phyloP scores from a whole-genome alignment of 257 asterid genomes.

The Leonotis leonurus region DNA sequence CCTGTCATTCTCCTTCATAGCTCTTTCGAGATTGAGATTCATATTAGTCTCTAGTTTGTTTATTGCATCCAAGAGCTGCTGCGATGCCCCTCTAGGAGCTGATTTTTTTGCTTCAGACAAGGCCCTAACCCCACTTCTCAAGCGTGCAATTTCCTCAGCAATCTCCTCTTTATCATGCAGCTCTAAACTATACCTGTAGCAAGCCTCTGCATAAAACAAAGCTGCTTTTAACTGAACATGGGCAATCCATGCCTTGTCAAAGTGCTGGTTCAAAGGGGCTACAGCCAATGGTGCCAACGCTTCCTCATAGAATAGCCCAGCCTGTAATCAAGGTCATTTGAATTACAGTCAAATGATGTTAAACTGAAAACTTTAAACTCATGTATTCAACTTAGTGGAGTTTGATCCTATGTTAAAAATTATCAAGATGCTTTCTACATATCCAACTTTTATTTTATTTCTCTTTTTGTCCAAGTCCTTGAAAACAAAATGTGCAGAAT shows the following conservation, averaged over 20 bases:
- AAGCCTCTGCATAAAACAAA: slow-evolving; percentile 91
- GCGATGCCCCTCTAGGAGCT: slow-evolving; percentile 76
- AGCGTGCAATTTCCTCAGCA: slow-evolving; percentile 94
- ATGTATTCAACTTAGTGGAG: background rate
- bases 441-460: background rate
- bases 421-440: slow-evolving; percentile 15
- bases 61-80: slow-evolving; percentile 76
- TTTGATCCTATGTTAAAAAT: background rate
- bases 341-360: slow-evolving; percentile 7
- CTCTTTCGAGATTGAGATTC: slow-evolving; percentile 75
- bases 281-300: slow-evolving; percentile 67
- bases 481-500: background rate
- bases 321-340: slow-evolving; percentile 40
- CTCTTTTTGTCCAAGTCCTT: background rate
- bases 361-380: background rate
- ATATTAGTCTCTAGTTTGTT: slow-evolving; percentile 64
- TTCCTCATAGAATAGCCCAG: slow-evolving; percentile 85
- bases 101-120: slow-evolving; percentile 73
- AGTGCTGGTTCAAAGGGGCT: slow-evolving; percentile 82
- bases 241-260: slow-evolving; percentile 84
- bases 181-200: slow-evolving; percentile 82
- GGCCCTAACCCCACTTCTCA: slow-evolving; percentile 70
- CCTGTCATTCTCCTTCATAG: slow-evolving; percentile 90
- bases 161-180: slow-evolving; percentile 95
- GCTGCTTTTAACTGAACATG: slow-evolving; percentile 94